Evolutionary conservation across 164 flowering plant species (phyloP).

Genomic region (Piper longum): DNA sequence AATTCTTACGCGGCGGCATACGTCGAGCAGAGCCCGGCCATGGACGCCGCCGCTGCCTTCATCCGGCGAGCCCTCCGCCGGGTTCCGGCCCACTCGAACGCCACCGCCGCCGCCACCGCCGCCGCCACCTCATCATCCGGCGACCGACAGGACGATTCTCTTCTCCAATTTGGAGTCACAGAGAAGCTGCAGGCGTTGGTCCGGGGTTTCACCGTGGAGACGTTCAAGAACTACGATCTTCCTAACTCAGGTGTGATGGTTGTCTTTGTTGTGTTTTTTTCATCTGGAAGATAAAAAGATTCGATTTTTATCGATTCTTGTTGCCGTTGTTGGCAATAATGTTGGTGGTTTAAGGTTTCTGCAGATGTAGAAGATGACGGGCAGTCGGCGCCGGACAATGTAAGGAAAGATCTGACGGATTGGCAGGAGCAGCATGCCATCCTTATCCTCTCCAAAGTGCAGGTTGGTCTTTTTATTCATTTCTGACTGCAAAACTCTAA

Average conservation of each 20-base stretch:
- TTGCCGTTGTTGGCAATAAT: neutral
- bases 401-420: slow-evolving; percentile 51
- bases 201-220: slow-evolving; percentile 55
- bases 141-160: slow-evolving; percentile 6
- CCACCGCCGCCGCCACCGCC: neutral
- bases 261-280: neutral
- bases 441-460: slow-evolving; percentile 53
- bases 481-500: neutral
- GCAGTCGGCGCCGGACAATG: slow-evolving; percentile 16
- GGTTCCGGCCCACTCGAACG: neutral
- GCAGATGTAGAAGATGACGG: slow-evolving; percentile 7
- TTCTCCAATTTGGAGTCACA: slow-evolving; percentile 39
- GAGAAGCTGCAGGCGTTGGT: slow-evolving; percentile 36
- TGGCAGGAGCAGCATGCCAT: slow-evolving; percentile 82
- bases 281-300: neutral
- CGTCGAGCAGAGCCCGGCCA: neutral
- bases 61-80: slow-evolving; percentile 29
- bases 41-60: slow-evolving; percentile 30
- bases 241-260: neutral
- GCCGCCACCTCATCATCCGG: neutral
- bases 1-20: neutral
- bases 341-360: neutral
- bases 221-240: slow-evolving; percentile 47
- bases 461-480: slow-evolving; percentile 23
- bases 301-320: neutral